Evolutionary conservation across 1,284 basidiomycete genomes (phyloP).

Genomic region (Stereum hirsutum): DNA sequence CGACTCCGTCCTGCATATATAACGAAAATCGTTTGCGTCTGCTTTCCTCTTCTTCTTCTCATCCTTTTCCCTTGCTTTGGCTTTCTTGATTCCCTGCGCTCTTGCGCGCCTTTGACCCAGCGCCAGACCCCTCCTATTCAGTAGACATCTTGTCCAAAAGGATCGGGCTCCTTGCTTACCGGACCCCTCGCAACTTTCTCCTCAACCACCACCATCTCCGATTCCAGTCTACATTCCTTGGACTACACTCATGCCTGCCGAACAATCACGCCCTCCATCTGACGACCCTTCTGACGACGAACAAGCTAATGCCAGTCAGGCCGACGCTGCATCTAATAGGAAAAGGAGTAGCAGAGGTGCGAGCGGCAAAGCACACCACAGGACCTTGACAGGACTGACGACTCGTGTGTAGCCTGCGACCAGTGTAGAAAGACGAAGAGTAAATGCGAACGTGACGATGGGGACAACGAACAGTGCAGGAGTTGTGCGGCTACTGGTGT

Average conservation of each 20-base stretch:
- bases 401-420: constrained; percentile 52
- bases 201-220: background rate
- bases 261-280: constrained; percentile 30
- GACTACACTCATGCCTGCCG: background rate
- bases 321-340: constrained; percentile 30
- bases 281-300: constrained; percentile 56
- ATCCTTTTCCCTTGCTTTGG: too few species aligned
- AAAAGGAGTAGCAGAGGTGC: constrained; percentile 66
- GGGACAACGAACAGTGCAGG: constrained; percentile 50
- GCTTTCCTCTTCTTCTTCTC: too few species aligned
- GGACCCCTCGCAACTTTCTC: background rate
- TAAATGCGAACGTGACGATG: constrained; percentile 64
- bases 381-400: background rate
- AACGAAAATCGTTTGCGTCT: too few species aligned
- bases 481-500: constrained; percentile 57
- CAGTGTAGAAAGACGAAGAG: constrained; percentile 82
- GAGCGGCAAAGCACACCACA: constrained; percentile 3
- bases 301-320: constrained; percentile 7
- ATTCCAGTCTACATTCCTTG: background rate
- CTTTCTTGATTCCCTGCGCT: too few species aligned
- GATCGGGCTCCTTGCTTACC: too few species aligned
- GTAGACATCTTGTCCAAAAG: too few species aligned
- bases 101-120: too few species aligned
- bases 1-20: too few species aligned
- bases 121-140: too few species aligned